Evolutionary conservation across 2,329 filamentous ascomycete species (phyloP).

Genomic region (Ceratocystis alfenasii): DNA sequence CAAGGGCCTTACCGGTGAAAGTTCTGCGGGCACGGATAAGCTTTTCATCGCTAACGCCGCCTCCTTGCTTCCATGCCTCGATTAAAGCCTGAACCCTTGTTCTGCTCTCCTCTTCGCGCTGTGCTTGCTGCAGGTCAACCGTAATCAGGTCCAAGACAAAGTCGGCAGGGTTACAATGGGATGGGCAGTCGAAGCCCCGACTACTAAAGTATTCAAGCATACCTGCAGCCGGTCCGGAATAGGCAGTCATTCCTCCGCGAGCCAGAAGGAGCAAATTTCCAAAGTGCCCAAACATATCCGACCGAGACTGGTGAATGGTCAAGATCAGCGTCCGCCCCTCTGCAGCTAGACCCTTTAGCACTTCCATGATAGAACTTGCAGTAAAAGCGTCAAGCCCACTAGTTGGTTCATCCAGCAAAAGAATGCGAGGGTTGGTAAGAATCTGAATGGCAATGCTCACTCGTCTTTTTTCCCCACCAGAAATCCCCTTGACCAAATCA

Average conservation of each 20-base stretch:
- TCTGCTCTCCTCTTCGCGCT: constrained; percentile 50
- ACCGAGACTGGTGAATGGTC: constrained; percentile 68
- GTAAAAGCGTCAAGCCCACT: constrained; percentile 69
- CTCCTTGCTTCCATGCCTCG: constrained; percentile 39
- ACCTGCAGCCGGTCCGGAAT: constrained; percentile 47
- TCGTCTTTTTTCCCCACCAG: constrained; percentile 65
- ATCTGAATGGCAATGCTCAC: constrained; percentile 70
- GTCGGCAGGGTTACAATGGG: constrained; percentile 63
- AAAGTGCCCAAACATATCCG: constrained; percentile 59
- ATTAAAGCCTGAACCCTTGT: constrained; percentile 51
- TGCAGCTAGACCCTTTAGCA: constrained; percentile 55
- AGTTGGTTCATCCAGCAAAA: constrained; percentile 65
- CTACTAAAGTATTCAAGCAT: constrained; percentile 55
- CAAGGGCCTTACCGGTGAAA: constrained; percentile 31
- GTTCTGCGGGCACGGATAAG: background rate
- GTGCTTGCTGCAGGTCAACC: constrained; percentile 56
- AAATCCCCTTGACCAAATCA: constrained; percentile 64
- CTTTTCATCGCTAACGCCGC: background rate
- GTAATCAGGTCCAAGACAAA: constrained; percentile 69
- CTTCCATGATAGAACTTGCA: constrained; percentile 63
- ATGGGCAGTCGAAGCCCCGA: constrained; percentile 52
- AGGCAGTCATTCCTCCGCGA: constrained; percentile 55
- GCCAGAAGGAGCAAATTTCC: constrained; percentile 60
- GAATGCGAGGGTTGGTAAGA: constrained; percentile 58
- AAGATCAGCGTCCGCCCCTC: constrained; percentile 63